These are phyloP conservation scores for Spatholobus suberectus DNA, from an alignment of 306 rosid species.

Conservation along the genomic window DNA sequence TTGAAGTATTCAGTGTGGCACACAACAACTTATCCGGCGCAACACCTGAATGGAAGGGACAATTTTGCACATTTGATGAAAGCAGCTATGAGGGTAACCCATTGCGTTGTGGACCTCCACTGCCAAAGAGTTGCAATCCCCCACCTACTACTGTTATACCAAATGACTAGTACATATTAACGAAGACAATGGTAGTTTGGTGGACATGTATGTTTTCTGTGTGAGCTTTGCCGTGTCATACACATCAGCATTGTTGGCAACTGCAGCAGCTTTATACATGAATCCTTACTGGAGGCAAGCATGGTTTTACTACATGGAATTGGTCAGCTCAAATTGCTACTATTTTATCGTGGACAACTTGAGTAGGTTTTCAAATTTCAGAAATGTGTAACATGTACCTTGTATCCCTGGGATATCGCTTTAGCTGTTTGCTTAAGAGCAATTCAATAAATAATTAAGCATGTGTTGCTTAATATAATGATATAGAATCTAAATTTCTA, in stretches of 20 bases:
- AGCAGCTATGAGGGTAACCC: conserved; percentile 34
- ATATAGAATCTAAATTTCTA: not conserved
- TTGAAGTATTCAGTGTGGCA: not conserved
- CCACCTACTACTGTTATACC: not conserved
- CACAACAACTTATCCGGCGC: not conserved
- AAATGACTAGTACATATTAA: not conserved
- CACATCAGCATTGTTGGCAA: not conserved
- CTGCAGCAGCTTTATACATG: not conserved
- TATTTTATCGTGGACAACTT: not conserved
- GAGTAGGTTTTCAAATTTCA: not conserved
- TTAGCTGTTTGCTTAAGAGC: not conserved
- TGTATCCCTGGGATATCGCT: not conserved
- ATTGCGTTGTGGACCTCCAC: conserved; percentile 35
- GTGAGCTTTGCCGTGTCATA: not conserved
- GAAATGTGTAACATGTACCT: not conserved
- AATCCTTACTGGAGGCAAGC: conserved; percentile 19
- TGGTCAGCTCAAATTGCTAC: not conserved
- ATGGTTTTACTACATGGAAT: not conserved
- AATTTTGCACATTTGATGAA: conserved; percentile 30
- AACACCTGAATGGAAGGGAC: not conserved
- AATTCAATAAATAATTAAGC: not conserved
- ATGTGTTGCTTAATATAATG: not conserved
- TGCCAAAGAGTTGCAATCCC: not conserved
- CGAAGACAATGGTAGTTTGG: not conserved
- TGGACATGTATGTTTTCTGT: not conserved